These are phyloP conservation scores for Geranium incanum DNA, from an alignment of 441 rosid genomes.

Conservation along the genomic window DNA sequence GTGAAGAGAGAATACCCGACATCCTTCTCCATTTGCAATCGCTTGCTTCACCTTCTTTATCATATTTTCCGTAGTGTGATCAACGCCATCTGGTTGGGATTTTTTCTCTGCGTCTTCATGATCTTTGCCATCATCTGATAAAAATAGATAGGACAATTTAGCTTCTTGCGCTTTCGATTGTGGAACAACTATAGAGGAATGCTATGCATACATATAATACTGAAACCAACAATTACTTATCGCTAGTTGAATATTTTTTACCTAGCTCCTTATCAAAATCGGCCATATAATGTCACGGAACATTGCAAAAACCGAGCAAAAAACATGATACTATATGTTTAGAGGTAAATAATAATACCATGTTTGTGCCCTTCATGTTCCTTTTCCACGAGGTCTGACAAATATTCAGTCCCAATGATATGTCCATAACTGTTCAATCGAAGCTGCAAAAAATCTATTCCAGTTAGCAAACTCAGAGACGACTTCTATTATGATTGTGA, in stretches of 20 bases:
- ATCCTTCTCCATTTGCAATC: conserved; percentile 81
- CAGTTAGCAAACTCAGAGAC: conserved; percentile 20
- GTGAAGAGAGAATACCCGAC: conserved; percentile 50
- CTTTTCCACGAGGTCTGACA: conserved; percentile 90
- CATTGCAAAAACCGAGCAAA: neutral
- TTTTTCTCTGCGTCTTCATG: conserved; percentile 46
- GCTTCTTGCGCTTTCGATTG: neutral
- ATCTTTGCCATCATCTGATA: conserved; percentile 53
- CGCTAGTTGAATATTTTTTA: neutral
- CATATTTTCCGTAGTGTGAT: conserved; percentile 72
- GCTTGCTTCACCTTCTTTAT: conserved; percentile 89
- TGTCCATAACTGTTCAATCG: conserved; percentile 76
- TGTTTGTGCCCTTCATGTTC: conserved; percentile 62
- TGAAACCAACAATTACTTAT: neutral
- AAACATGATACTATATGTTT: neutral
- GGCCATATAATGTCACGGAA: no score
- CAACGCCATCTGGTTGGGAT: conserved; percentile 52
- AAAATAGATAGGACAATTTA: conserved; percentile 5
- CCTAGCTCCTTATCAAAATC: no score
- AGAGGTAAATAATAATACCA: conserved; percentile 36
- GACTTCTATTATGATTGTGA: neutral
- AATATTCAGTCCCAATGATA: conserved; percentile 80
- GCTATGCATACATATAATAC: neutral
- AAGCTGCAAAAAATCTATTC: conserved; percentile 59
- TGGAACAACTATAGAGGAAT: conserved; percentile 3